Evolutionary conservation across 2,329 filamentous ascomycete species (phyloP).

Genomic region (Penicillium sp.): DNA sequence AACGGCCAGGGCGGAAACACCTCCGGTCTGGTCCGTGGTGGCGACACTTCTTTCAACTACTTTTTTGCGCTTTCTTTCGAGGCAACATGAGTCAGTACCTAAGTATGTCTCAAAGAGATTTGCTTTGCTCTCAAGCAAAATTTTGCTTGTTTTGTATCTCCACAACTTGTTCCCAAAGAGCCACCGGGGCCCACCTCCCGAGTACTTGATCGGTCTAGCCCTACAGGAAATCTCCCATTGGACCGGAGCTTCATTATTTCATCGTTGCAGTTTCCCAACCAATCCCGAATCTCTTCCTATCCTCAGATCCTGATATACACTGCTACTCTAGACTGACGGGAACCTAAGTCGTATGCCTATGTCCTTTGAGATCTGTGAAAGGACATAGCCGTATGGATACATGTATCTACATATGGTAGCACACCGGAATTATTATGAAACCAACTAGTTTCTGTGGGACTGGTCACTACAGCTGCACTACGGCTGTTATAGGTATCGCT

Average conservation of each 20-base stretch:
- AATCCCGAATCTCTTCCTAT: neutral
- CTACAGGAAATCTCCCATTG: neutral
- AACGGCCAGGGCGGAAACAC: conserved; percentile 13
- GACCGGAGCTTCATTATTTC: neutral
- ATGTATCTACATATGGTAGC: neutral
- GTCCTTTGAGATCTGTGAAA: neutral
- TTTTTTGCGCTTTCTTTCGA: neutral
- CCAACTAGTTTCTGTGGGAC: neutral
- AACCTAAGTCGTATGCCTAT: neutral
- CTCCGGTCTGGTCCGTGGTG: conserved; percentile 15
- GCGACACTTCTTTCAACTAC: conserved; percentile 5
- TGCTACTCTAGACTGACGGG: neutral
- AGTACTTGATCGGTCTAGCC: neutral
- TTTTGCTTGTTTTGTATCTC: neutral
- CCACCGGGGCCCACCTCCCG: neutral
- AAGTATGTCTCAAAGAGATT: neutral
- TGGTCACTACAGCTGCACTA: neutral
- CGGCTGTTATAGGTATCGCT: neutral
- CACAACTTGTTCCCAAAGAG: neutral
- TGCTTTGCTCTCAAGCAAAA: neutral
- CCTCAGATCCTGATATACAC: neutral
- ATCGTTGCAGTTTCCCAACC: neutral
- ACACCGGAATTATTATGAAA: neutral
- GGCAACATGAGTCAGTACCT: no score
- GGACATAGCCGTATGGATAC: neutral